Evolutionary conservation across 1,139 yeast species (phyloP).

Genomic region (Yarrowia galli): DNA sequence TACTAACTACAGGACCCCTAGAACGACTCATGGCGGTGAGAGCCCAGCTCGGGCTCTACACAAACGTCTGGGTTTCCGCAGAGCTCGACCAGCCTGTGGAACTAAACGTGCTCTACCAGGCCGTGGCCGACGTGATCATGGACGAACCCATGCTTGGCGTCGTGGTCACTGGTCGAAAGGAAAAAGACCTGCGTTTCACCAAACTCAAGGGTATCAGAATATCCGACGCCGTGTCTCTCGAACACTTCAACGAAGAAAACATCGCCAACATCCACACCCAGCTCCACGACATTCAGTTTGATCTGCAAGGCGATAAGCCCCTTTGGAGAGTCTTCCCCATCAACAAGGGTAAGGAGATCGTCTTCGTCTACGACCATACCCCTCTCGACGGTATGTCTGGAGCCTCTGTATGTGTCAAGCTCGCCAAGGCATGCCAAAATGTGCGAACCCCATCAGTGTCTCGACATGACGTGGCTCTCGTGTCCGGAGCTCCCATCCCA

Average conservation of each 20-base stretch:
- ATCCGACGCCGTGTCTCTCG: conserved; percentile 27
- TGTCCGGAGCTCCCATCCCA: conserved; percentile 27
- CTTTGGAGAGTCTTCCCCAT: conserved; percentile 26
- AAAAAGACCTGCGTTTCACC: conserved; percentile 32
- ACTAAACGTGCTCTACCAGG: conserved; percentile 17
- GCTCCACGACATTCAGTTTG: conserved; percentile 29
- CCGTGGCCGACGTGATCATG: conserved; percentile 37
- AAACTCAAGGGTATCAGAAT: conserved; percentile 29
- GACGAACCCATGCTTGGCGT: conserved; percentile 32
- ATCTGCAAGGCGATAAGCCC: conserved; percentile 28
- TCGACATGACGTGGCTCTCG: conserved; percentile 26
- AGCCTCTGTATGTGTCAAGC: conserved; percentile 24
- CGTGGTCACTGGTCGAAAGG: conserved; percentile 22
- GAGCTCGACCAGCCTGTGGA: conserved; percentile 26
- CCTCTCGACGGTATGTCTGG: conserved; percentile 32
- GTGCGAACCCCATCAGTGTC: conserved; percentile 14
- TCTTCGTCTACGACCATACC: conserved; percentile 31
- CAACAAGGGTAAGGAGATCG: conserved; percentile 18
- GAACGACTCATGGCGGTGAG: conserved; percentile 35
- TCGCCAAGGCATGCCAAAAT: conserved; percentile 22
- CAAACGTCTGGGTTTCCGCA: conserved; percentile 32
- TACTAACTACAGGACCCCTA: conserved; percentile 28
- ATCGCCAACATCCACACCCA: conserved; percentile 27
- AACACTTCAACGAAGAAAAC: conserved; percentile 24
- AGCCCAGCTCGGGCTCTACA: conserved; percentile 37